Evolutionary conservation across 805 yeast species (phyloP).

Genomic region (Spathaspora gorwiae): DNA sequence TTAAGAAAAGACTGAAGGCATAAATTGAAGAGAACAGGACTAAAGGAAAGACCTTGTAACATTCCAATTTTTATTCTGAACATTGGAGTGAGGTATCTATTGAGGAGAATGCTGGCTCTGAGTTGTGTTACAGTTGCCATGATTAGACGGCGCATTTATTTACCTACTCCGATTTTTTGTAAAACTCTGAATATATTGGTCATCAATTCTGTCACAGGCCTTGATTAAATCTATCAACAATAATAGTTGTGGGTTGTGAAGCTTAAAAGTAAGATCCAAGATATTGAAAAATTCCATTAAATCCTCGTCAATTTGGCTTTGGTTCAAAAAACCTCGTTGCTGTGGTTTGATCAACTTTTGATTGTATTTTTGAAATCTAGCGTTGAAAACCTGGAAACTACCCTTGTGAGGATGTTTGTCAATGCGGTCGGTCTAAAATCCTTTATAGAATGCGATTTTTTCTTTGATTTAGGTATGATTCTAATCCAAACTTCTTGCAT

Average conservation of each 20-base stretch:
- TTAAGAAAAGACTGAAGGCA: background rate
- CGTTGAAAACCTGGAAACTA: background rate
- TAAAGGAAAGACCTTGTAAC: background rate
- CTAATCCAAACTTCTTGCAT: background rate
- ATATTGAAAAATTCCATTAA: background rate
- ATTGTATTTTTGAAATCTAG: background rate
- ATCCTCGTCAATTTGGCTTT: background rate
- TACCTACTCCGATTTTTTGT: background rate
- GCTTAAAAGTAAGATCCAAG: background rate
- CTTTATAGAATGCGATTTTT: background rate
- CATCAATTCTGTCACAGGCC: background rate
- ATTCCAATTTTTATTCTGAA: background rate
- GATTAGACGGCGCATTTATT: background rate
- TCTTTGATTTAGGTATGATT: background rate
- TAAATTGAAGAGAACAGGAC: background rate
- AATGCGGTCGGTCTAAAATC: background rate
- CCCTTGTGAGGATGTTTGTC: background rate
- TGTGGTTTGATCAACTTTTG: background rate
- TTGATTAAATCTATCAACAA: background rate
- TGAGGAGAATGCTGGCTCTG: background rate
- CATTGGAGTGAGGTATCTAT: background rate
- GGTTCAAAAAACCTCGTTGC: background rate
- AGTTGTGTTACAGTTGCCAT: background rate
- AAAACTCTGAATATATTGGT: background rate
- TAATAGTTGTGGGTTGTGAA: background rate